These are phyloP conservation scores for Trichoderma cornu-damae DNA, from an alignment of 2,329 filamentous ascomycete genomes.

Conservation along the genomic window DNA sequence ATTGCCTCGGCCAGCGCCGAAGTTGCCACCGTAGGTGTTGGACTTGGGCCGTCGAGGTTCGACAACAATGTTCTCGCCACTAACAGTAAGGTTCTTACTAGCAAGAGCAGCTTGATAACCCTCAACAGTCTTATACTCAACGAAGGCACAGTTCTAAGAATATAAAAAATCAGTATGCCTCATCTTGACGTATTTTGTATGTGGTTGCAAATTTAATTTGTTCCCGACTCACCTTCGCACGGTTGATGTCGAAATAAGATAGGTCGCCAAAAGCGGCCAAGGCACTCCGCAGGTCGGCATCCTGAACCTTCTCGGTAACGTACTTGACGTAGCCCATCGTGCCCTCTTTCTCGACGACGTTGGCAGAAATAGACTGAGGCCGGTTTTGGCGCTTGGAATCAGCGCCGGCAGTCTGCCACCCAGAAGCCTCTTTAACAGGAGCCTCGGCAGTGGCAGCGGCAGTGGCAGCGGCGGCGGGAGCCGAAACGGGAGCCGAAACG, in stretches of 20 bases:
- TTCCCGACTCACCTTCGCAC: slow-evolving; percentile 63
- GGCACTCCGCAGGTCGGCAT: slow-evolving; percentile 63
- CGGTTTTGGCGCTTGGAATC: slow-evolving; percentile 82
- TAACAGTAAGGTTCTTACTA: slow-evolving; percentile 81
- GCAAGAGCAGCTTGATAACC: slow-evolving; percentile 78
- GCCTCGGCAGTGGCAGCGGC: slow-evolving; percentile 31
- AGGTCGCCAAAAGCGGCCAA: slow-evolving; percentile 69
- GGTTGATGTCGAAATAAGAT: slow-evolving; percentile 71
- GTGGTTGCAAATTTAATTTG: too few species aligned
- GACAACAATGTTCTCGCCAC: slow-evolving; percentile 75
- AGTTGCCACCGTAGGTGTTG: slow-evolving; percentile 63
- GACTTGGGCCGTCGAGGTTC: slow-evolving; percentile 83
- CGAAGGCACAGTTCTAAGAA: slow-evolving; percentile 85
- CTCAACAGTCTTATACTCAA: slow-evolving; percentile 78
- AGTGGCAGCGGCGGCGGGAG: slow-evolving; percentile 34
- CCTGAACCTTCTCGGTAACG: slow-evolving; percentile 81
- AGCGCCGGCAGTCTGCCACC: slow-evolving; percentile 82
- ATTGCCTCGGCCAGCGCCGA: slow-evolving; percentile 57
- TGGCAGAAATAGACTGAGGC: slow-evolving; percentile 58
- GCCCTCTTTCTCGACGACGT: slow-evolving; percentile 64
- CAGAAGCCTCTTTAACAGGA: slow-evolving; percentile 46
- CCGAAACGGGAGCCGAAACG: slow-evolving; percentile 39
- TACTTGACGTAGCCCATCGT: slow-evolving; percentile 92
- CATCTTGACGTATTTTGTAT: slow-evolving; percentile 23
- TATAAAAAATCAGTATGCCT: neutral